phyloP scores from a whole-genome alignment of 805 yeast species.

The Blastobotrys terrestris region DNA sequence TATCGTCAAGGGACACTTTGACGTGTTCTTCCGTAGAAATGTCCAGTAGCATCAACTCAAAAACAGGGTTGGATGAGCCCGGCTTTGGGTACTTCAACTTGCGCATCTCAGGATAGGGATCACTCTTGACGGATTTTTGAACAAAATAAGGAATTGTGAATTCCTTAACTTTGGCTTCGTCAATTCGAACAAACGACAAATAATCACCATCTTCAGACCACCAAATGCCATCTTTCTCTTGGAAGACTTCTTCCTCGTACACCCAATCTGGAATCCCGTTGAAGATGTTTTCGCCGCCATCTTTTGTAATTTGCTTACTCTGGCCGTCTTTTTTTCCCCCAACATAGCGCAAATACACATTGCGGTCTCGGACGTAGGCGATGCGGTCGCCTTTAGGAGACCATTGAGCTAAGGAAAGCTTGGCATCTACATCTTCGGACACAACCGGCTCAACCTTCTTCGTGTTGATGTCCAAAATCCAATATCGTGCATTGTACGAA shows the following conservation, averaged over 20 bases:
- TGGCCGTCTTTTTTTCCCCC: conserved; percentile 28
- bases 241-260: conserved; percentile 83
- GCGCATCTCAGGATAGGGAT: conserved; percentile 54
- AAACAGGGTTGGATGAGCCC: conserved; percentile 69
- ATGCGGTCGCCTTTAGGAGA: conserved; percentile 63
- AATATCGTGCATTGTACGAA: conserved; percentile 55
- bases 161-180: conserved; percentile 68
- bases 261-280: conserved; percentile 95
- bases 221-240: conserved; percentile 68
- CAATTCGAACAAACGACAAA: conserved; percentile 57
- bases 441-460: conserved; percentile 31
- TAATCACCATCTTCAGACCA: conserved; percentile 76
- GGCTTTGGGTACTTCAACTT: conserved; percentile 78
- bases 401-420: conserved; percentile 58
- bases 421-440: conserved; percentile 18
- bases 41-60: conserved; percentile 46
- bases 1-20: conserved; percentile 21
- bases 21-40: conserved; percentile 23
- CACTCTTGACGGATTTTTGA: conserved; percentile 31
- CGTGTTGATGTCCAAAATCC: conserved; percentile 48
- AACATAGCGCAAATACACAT: conserved; percentile 53
- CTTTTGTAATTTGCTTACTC: conserved; percentile 51
- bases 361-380: conserved; percentile 63
- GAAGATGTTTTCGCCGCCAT: conserved; percentile 65
- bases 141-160: conserved; percentile 72